These are phyloP conservation scores for Colletotrichum neosansevieriae DNA, from an alignment of 2,329 filamentous ascomycete genomes.

Conservation along the genomic window DNA sequence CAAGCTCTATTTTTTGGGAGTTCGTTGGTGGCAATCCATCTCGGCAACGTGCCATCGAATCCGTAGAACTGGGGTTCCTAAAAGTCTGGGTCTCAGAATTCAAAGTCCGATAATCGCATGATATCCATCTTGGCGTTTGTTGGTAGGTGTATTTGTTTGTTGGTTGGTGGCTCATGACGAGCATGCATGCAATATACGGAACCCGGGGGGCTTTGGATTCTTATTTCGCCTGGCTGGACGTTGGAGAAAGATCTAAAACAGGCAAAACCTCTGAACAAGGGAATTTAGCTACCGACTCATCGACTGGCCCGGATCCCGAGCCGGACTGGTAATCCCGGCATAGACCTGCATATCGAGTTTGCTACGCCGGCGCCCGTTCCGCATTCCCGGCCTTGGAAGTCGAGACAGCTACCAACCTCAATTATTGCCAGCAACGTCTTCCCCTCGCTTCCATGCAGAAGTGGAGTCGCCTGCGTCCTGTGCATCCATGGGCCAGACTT, in stretches of 20 bases:
- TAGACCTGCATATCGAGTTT: neutral
- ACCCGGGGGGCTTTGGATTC: neutral
- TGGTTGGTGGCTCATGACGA: neutral
- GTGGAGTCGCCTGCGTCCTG: neutral
- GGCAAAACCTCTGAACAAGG: conserved; percentile 9
- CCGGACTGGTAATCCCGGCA: conserved; percentile 17
- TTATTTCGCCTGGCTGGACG: too few relatives aligned
- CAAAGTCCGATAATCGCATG: conserved; percentile 1
- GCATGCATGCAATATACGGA: neutral
- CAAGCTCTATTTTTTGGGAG: neutral
- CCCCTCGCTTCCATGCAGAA: too few relatives aligned
- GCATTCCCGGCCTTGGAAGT: too few relatives aligned
- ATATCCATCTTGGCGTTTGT: neutral
- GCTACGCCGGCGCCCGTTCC: neutral
- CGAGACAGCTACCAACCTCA: too few relatives aligned
- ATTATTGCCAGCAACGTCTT: too few relatives aligned
- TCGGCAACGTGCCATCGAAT: conserved; percentile 1
- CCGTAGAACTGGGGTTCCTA: neutral
- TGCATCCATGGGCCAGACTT: neutral
- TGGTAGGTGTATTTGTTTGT: neutral
- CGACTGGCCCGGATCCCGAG: conserved; percentile 8
- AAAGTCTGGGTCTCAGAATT: neutral
- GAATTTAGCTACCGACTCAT: neutral
- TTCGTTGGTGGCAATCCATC: conserved; percentile 11
- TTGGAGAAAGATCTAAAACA: neutral